phyloP scores from a whole-genome alignment of 352 stramenopile species.

The Phytophthora vignae region DNA sequence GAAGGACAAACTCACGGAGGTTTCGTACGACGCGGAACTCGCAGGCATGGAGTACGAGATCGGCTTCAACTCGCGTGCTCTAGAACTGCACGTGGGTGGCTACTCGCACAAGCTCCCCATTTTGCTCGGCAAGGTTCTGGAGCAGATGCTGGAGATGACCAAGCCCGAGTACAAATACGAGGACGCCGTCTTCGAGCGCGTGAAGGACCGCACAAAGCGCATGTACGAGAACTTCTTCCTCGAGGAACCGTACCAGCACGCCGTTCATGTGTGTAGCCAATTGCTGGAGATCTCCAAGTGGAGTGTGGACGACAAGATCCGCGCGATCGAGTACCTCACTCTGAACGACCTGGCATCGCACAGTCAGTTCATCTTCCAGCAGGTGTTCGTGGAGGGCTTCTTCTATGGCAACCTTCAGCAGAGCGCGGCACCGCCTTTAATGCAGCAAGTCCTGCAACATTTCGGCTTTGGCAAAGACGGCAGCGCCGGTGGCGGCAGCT shows the following conservation, averaged over 20 bases:
- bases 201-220: conserved; percentile 87
- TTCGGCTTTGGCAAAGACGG: conserved; percentile 43
- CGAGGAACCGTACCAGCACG: conserved; percentile 93
- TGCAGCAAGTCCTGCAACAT: conserved; percentile 54
- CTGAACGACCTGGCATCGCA: conserved; percentile 61
- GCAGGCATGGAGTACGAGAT: conserved; percentile 83
- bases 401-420: conserved; percentile 77
- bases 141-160: conserved; percentile 58
- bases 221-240: conserved; percentile 91
- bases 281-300: conserved; percentile 81
- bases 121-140: conserved; percentile 79
- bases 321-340: conserved; percentile 66
- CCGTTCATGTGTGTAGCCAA: conserved; percentile 78
- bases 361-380: conserved; percentile 66
- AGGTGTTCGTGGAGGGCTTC: conserved; percentile 76
- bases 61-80: conserved; percentile 61
- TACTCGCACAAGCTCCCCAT: conserved; percentile 93
- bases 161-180: conserved; percentile 62
- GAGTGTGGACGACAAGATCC: conserved; percentile 89
- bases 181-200: conserved; percentile 75
- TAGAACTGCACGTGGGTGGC: conserved; percentile 87
- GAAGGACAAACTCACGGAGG: conserved; percentile 89
- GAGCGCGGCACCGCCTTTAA: conserved; percentile 33
- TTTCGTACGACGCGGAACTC: conserved; percentile 78
- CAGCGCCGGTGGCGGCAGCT: conserved; percentile 26